Percentiles rank a stretch among this genome's conserved stretches.
Evolutionary conservation across 306 rosid genomes (phyloP).

Genomic region (Myrica gale): DNA sequence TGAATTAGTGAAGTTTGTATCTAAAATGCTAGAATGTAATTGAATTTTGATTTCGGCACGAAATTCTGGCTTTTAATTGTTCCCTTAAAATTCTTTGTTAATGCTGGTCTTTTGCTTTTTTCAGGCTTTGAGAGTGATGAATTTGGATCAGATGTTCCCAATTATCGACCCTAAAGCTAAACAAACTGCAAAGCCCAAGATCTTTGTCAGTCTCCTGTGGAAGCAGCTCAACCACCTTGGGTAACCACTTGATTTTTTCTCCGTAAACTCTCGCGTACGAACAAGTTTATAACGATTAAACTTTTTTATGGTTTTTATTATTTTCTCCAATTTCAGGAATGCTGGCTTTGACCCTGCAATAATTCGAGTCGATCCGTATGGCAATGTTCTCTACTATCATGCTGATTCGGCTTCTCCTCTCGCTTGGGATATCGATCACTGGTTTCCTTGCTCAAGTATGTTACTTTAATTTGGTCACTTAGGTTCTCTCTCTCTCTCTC

Average conservation of each 20-base stretch:
- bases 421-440: constrained; percentile 96
- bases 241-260: constrained; percentile 40
- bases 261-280: background rate
- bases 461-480: background rate
- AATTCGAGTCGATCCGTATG: constrained; percentile 78
- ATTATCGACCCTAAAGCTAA: constrained; percentile 71
- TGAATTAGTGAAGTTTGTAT: background rate
- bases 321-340: constrained; percentile 53
- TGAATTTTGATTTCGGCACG: background rate
- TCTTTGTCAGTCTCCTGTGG: constrained; percentile 78
- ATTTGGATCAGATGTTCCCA: constrained; percentile 68
- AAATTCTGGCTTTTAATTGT: background rate
- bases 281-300: background rate
- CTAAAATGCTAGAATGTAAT: background rate
- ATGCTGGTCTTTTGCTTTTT: background rate
- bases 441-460: constrained; percentile 95
- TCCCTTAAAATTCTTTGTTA: background rate
- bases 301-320: background rate
- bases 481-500: constrained; percentile 12
- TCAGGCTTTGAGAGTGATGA: constrained; percentile 52
- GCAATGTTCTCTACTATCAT: constrained; percentile 86
- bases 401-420: constrained; percentile 96
- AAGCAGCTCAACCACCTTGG: constrained; percentile 94
- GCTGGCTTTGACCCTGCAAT: constrained; percentile 96
- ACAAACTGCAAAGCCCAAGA: constrained; percentile 68